Conservation (phyloP, 768 basidiomycete species). For the Lentinula edodes region DNA sequence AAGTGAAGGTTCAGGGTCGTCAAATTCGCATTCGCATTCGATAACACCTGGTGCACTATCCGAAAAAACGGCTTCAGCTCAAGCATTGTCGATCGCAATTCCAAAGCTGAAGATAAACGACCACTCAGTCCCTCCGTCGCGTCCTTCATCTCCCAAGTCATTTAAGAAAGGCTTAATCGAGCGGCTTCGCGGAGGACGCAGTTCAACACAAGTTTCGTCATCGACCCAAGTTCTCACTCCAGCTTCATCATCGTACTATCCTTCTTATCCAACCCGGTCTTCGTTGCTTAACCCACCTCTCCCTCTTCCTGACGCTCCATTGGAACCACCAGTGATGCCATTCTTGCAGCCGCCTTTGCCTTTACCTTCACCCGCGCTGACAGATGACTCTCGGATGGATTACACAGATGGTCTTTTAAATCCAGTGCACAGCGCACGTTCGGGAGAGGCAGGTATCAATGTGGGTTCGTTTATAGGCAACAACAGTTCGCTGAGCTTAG, state of each 20-base stretch:
- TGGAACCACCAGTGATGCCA: background rate
- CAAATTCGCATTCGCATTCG: conserved; percentile 3
- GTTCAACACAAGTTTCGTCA: background rate
- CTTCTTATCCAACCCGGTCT: background rate
- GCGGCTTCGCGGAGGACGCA: conserved; percentile 1
- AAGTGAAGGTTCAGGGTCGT: background rate
- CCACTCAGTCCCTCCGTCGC: background rate
- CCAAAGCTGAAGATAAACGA: background rate
- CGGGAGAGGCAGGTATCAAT: background rate
- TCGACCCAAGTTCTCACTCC: background rate
- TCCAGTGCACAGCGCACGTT: background rate
- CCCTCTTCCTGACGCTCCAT: background rate
- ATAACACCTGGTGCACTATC: background rate
- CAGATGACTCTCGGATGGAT: background rate
- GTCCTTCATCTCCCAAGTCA: background rate
- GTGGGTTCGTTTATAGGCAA: background rate
- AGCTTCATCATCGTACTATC: conserved; percentile 1
- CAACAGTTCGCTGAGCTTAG: background rate
- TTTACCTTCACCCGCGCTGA: background rate
- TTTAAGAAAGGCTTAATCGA: background rate
- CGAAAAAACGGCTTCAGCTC: background rate
- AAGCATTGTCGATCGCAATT: background rate
- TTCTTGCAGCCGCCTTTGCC: background rate
- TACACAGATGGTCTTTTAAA: background rate
- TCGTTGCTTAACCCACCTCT: conserved; percentile 2